These are phyloP conservation scores for Themeda triandra DNA, from an alignment of 176 grass and related monocot species.

Conservation along the genomic window DNA sequence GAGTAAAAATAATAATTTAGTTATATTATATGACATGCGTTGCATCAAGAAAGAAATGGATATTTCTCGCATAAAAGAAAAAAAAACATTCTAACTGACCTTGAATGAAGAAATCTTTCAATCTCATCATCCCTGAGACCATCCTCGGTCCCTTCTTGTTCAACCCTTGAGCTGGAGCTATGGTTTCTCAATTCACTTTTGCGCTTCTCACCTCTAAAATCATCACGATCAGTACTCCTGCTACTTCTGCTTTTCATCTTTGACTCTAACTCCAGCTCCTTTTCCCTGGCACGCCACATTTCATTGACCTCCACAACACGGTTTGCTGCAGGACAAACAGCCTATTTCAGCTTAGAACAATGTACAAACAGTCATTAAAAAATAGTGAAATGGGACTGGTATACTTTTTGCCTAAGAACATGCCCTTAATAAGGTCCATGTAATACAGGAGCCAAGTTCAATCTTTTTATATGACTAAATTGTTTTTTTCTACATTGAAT, in stretches of 20 bases:
- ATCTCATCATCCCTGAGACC: conserved; percentile 69
- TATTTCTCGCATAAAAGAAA: neutral
- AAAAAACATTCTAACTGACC: conserved; percentile 39
- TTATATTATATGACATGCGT: conserved; percentile 3
- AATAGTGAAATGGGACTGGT: neutral
- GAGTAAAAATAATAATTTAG: neutral
- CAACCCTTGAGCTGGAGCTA: conserved; percentile 41
- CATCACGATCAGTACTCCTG: conserved; percentile 17
- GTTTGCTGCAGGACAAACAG: conserved; percentile 59
- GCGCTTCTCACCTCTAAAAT: conserved; percentile 40
- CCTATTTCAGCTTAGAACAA: conserved; percentile 1
- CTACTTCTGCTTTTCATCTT: conserved; percentile 41
- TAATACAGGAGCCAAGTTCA: neutral
- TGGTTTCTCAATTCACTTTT: conserved; percentile 37
- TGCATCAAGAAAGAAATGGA: neutral
- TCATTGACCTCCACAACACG: conserved; percentile 81
- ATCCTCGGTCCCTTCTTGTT: conserved; percentile 32
- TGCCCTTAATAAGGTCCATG: neutral
- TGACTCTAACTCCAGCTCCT: conserved; percentile 73
- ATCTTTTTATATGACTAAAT: neutral
- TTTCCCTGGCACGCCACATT: conserved; percentile 90
- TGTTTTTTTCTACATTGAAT: neutral
- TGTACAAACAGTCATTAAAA: neutral
- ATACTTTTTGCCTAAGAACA: neutral
- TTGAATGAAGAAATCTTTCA: conserved; percentile 86